Percentiles rank a stretch among this genome's conserved stretches.
Conservation (phyloP, 257 asterid species). For the Marsdenia floribunda region DNA sequence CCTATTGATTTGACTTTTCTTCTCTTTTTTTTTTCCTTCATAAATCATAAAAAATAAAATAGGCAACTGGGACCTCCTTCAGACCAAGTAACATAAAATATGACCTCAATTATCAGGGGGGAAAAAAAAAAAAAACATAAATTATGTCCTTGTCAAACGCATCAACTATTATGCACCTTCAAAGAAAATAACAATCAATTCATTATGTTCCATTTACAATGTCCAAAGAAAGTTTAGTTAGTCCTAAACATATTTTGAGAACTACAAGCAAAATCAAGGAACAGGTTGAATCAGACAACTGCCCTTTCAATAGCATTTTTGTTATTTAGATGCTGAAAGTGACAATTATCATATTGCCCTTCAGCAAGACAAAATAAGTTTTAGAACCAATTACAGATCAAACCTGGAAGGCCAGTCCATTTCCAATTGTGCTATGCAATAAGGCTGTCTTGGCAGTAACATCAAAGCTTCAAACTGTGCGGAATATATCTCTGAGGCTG, state of each 20-base stretch:
- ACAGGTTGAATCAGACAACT: background rate
- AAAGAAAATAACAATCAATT: background rate
- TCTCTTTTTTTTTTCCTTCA: too few species aligned
- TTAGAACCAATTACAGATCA: slow-evolving; percentile 1
- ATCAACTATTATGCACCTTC: background rate
- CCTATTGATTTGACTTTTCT: too few species aligned
- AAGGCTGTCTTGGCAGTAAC: background rate
- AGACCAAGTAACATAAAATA: background rate
- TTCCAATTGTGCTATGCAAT: background rate
- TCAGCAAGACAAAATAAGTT: background rate
- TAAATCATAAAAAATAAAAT: background rate
- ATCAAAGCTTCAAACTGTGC: background rate
- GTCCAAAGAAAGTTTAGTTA: background rate
- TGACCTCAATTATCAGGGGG: background rate
- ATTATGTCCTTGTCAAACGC: background rate
- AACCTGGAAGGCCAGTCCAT: slow-evolving; percentile 15
- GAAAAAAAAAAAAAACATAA: background rate
- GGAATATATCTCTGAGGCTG: background rate
- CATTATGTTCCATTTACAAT: background rate
- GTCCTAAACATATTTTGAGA: background rate
- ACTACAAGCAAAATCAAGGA: slow-evolving; percentile 1
- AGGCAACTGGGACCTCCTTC: background rate
- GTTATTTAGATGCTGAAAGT: background rate
- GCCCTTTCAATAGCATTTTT: background rate
- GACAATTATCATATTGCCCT: background rate